Evolutionary conservation across 1,139 yeast genomes (phyloP), one percentile per base, ranked within the genome.

Genomic region (Suhomyces ambrosiae): DNA sequence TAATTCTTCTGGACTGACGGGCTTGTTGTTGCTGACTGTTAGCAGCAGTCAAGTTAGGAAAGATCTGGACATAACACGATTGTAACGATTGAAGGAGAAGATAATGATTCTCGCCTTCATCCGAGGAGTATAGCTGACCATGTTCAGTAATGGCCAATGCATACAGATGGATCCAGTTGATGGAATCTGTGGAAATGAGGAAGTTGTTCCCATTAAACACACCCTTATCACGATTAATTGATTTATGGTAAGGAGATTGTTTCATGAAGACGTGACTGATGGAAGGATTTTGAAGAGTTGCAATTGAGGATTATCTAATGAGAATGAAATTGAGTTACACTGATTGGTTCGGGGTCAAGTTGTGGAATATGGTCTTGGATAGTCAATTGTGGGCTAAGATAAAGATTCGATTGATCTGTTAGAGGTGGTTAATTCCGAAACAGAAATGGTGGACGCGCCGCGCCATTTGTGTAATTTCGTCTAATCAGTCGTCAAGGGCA

Each of bases 1-100:
- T 36, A 23, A 44, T 41, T 13, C 44, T 23, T 15, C 44, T 30
- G 13, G 43, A 14, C 16, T 42, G 33, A 16, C 45, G 44, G n/a
- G 30, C 32, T 24, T 45, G 50, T 14, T 37, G 47, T 30, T 37
- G 44, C 29, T 42, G 47, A 18, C 29, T 35, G 14, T 40, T 38
- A 1, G 46, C 41, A 7, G 40, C 40, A 22, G 35, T 24, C 33
- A 61, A 40, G 27, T 52, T 56, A 7, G 75, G 67, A 29, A 54
- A 60, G 19, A 71, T 54, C 41, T 68, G 76, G 10, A 71, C 63
- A 33, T 54, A 61, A 49, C 76, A 71, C 16, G 74, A 63, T 51
- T 71, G 77, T 30, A 71, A 55, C 23, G 60, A 60, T 34, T 58
- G 65, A 23, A 70, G 49, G 10, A 71, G 53, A n/a, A 66, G 47